These are phyloP conservation scores for Aegle marmelos DNA, from an alignment of 345 rosid genomes.

Conservation along the genomic window DNA sequence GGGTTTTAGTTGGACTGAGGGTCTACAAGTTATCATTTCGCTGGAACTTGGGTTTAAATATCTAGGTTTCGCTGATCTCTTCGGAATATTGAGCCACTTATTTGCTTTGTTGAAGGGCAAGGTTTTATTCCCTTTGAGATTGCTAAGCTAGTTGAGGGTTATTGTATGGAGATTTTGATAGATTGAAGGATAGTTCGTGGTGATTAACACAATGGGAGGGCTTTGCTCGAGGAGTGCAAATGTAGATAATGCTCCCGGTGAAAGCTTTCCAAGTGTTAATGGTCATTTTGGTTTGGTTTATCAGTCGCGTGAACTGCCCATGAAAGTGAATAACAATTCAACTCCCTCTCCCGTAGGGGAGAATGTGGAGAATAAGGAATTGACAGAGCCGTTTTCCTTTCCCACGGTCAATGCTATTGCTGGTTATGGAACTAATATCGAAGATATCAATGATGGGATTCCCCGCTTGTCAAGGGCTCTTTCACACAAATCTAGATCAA, in stretches of 20 bases:
- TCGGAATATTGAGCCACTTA: conserved; percentile 1
- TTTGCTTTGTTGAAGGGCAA: conserved; percentile 4
- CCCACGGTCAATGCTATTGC: conserved; percentile 38
- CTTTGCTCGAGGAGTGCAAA: conserved; percentile 94
- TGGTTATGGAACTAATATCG: conserved; percentile 36
- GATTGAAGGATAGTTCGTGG: conserved; percentile 17
- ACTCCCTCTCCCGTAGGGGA: conserved; percentile 44
- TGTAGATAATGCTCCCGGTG: conserved; percentile 92
- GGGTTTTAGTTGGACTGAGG: conserved; percentile 53
- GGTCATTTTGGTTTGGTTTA: conserved; percentile 45
- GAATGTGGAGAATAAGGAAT: conserved; percentile 44
- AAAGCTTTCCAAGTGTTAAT: conserved; percentile 61
- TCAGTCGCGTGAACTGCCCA: conserved; percentile 43
- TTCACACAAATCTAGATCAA: conserved; percentile 75
- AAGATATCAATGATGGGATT: conserved; percentile 65
- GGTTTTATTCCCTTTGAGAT: conserved; percentile 10
- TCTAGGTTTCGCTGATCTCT: conserved; percentile 15
- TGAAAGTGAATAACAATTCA: conserved; percentile 34
- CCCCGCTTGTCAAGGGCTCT: conserved; percentile 62
- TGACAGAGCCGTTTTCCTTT: conserved; percentile 52
- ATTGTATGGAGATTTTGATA: conserved; percentile 40
- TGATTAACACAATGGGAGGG: conserved; percentile 74
- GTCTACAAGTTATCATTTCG: conserved; percentile 39
- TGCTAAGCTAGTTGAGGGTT: conserved; percentile 19
- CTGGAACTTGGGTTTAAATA: conserved; percentile 25